Evolutionary conservation across 2,329 filamentous ascomycete genomes (phyloP).

Genomic region (Calonectria pauciramosa): DNA sequence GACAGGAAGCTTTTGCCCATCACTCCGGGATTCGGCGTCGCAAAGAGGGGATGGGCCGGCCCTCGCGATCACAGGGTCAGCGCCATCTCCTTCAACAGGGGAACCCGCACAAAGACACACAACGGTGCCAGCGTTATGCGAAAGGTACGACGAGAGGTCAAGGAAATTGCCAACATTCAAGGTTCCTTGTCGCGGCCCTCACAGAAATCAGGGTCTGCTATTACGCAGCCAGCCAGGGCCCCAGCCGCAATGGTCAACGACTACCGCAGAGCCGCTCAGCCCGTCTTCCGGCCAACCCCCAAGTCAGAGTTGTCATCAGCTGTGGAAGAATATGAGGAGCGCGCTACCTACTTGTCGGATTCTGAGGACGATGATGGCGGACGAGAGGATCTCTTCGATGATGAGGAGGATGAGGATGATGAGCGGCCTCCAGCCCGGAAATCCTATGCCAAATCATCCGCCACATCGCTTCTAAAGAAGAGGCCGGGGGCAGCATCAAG

Average conservation of each 20-base stretch:
- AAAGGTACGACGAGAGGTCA: slow-evolving; percentile 69
- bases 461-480: slow-evolving; percentile 41
- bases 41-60: slow-evolving; percentile 43
- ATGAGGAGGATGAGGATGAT: slow-evolving; percentile 37
- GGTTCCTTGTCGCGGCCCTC: slow-evolving; percentile 56
- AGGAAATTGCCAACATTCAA: slow-evolving; percentile 64
- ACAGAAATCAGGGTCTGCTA: slow-evolving; percentile 50
- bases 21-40: slow-evolving; percentile 49
- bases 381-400: slow-evolving; percentile 45
- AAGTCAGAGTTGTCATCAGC: slow-evolving; percentile 39
- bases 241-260: slow-evolving; percentile 69
- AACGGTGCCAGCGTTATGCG: slow-evolving; percentile 68
- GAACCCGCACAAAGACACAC: slow-evolving; percentile 66
- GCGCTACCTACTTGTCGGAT: slow-evolving; percentile 58
- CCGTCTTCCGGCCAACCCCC: slow-evolving; percentile 45
- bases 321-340: slow-evolving; percentile 50
- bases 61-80: slow-evolving; percentile 47
- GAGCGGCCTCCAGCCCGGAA: slow-evolving; percentile 26
- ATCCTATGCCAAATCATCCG: slow-evolving; percentile 22
- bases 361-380: slow-evolving; percentile 51
- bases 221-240: slow-evolving; percentile 61
- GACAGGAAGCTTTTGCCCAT: slow-evolving; percentile 62
- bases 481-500: slow-evolving; percentile 23
- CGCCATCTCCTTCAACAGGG: slow-evolving; percentile 59
- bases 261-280: slow-evolving; percentile 60